Conservation (phyloP, 352 stramenopile genomes). For the Blastocystis sp. region DNA sequence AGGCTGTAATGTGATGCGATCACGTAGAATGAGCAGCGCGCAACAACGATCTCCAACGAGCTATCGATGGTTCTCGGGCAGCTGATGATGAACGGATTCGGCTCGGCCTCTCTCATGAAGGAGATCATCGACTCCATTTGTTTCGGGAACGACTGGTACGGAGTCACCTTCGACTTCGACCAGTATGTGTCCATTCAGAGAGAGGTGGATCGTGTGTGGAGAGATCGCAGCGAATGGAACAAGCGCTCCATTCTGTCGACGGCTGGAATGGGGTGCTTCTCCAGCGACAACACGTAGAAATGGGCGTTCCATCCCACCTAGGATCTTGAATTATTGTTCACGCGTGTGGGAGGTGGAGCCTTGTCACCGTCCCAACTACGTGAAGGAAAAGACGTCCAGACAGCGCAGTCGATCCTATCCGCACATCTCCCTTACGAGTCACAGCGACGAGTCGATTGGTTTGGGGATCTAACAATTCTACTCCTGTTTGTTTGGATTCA, state of each 20-base stretch:
- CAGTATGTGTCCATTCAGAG: constrained; percentile 27
- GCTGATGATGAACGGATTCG: constrained; percentile 26
- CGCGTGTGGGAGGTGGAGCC: not conserved
- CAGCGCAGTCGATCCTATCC: constrained; percentile 7
- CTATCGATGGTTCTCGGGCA: constrained; percentile 44
- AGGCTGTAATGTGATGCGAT: not conserved
- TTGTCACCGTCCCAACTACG: not conserved
- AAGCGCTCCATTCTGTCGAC: constrained; percentile 57
- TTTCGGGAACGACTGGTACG: constrained; percentile 50
- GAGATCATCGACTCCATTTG: constrained; percentile 42
- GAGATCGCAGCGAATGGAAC: constrained; percentile 57
- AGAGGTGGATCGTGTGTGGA: constrained; percentile 48
- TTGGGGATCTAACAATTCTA: not conserved
- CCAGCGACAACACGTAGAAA: constrained; percentile 29
- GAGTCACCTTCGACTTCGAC: constrained; percentile 57
- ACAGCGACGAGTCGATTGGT: constrained; percentile 28
- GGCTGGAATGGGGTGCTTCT: constrained; percentile 57
- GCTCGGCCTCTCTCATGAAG: not conserved
- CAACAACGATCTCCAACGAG: constrained; percentile 29
- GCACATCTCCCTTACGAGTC: not conserved
- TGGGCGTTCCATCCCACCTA: not conserved
- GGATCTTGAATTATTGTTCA: constrained; percentile 32
- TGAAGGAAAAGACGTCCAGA: constrained; percentile 12
- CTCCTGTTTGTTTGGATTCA: not conserved
- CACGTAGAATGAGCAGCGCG: not conserved